Percentiles rank a stretch among this genome's conserved stretches.
Conservation (phyloP, 2,329 filamentous ascomycete species). For the Cordyceps cateniannulata region DNA sequence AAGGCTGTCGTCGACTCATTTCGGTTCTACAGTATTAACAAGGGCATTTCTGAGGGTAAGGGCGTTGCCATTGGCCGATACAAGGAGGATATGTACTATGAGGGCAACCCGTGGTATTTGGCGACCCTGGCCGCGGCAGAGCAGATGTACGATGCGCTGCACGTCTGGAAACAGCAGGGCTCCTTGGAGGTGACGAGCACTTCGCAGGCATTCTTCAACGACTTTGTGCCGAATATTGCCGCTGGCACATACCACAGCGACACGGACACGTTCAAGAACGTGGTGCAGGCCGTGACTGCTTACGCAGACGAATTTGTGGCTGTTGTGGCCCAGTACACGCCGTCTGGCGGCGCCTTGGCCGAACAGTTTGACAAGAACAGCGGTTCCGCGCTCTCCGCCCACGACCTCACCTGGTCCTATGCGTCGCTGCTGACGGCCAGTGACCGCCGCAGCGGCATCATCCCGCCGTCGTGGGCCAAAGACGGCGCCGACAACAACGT, state of each 20-base stretch:
- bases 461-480: constrained; percentile 52
- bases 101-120: constrained; percentile 78
- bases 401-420: constrained; percentile 68
- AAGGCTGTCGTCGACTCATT: constrained; percentile 72
- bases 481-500: constrained; percentile 35
- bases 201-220: constrained; percentile 66
- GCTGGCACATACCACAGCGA: constrained; percentile 54
- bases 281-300: constrained; percentile 49
- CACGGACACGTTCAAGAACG: constrained; percentile 42
- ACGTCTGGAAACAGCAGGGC: constrained; percentile 59
- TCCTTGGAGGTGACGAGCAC: constrained; percentile 57
- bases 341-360: constrained; percentile 54
- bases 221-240: constrained; percentile 51
- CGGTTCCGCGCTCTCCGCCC: constrained; percentile 53
- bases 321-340: constrained; percentile 57
- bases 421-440: constrained; percentile 61
- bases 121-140: constrained; percentile 72
- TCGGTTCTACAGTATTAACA: constrained; percentile 66
- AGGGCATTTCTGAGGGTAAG: constrained; percentile 49
- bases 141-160: constrained; percentile 69
- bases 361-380: constrained; percentile 58
- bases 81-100: constrained; percentile 66
- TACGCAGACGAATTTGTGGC: constrained; percentile 57
- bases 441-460: constrained; percentile 46
- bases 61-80: constrained; percentile 63